Percentiles rank a stretch among this genome's conserved stretches.
Conservation (phyloP, 805 yeast species). For the Dipodascus albidus region DNA sequence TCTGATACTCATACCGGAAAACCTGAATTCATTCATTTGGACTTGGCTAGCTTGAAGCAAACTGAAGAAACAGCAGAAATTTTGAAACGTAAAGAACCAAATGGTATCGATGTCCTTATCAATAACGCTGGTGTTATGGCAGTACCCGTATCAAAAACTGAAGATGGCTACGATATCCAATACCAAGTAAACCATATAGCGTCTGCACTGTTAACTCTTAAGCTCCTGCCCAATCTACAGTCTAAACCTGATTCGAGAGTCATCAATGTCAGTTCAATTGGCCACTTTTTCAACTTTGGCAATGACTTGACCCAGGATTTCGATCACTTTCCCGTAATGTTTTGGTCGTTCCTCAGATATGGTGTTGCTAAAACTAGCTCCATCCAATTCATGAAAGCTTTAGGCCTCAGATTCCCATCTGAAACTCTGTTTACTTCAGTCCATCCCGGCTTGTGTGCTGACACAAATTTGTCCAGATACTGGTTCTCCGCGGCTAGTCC, state of each 20-base stretch:
- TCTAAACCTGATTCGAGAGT: constrained; percentile 29
- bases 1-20: not conserved
- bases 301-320: constrained; percentile 39
- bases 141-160: constrained; percentile 49
- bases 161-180: constrained; percentile 67
- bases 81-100: not conserved
- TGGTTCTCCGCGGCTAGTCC: constrained; percentile 72
- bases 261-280: constrained; percentile 52
- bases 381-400: constrained; percentile 56
- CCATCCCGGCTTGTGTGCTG: constrained; percentile 84
- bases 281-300: constrained; percentile 42
- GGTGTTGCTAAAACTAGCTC: constrained; percentile 69
- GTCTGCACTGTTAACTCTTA: constrained; percentile 57
- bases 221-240: constrained; percentile 43
- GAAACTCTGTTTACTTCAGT: constrained; percentile 51
- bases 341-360: constrained; percentile 70
- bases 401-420: constrained; percentile 54
- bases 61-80: not conserved
- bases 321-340: constrained; percentile 48
- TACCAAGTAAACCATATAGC: constrained; percentile 69
- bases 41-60: not conserved
- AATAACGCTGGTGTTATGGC: constrained; percentile 80
- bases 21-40: not conserved
- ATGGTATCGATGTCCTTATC: constrained; percentile 43
- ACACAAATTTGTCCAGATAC: constrained; percentile 60